Evolutionary conservation across 169 alveolate species (phyloP).

Genomic region (Cryptosporidium ryanae): DNA sequence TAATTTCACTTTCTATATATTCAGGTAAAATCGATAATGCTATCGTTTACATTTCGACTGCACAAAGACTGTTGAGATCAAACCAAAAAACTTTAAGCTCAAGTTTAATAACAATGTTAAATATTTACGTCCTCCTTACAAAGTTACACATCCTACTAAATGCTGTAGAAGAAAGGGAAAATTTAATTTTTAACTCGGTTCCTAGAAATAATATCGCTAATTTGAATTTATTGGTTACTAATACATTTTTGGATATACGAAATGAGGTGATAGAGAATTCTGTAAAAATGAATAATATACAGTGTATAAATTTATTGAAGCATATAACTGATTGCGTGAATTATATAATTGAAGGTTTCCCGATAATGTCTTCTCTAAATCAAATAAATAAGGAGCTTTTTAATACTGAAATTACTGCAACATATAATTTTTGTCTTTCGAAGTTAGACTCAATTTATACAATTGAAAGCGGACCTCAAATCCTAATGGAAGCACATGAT

Average conservation of each 20-base stretch:
- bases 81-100: neutral
- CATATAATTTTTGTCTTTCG: too few relatives aligned
- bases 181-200: too few relatives aligned
- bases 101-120: neutral
- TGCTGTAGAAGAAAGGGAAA: slow-evolving; percentile 10
- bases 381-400: neutral
- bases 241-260: slow-evolving; percentile 3
- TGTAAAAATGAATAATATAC: neutral
- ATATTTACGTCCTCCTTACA: slow-evolving; percentile 22
- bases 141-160: slow-evolving; percentile 28
- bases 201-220: neutral
- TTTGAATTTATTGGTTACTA: slow-evolving; percentile 3
- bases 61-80: slow-evolving; percentile 11
- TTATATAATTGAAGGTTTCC: neutral
- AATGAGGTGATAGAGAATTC: slow-evolving; percentile 7
- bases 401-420: neutral
- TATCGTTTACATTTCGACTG: neutral
- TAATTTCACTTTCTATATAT: slow-evolving; percentile 16
- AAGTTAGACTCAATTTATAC: too few relatives aligned
- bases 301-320: slow-evolving; percentile 4
- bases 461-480: too few relatives aligned
- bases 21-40: slow-evolving; percentile 3
- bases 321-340: slow-evolving; percentile 19
- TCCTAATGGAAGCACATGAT: slow-evolving; percentile 5
- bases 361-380: slow-evolving; percentile 4